Evolutionary conservation across 306 rosid species (phyloP).

Genomic region (Lablab purpureus): DNA sequence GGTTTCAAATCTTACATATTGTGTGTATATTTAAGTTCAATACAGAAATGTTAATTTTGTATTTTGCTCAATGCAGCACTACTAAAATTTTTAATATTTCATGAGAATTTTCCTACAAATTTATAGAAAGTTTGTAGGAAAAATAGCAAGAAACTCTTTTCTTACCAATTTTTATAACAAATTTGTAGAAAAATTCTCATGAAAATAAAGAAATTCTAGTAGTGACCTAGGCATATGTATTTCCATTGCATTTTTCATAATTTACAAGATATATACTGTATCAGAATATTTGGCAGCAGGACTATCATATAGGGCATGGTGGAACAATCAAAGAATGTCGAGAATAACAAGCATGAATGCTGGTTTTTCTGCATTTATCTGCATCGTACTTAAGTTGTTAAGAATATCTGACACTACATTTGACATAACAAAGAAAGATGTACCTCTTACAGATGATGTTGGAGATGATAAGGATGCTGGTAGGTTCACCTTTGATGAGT

Average conservation of each 20-base stretch:
- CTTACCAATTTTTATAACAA: too few species aligned
- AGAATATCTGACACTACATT: constrained; percentile 58
- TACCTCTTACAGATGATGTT: constrained; percentile 17
- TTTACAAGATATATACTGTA: constrained; percentile 38
- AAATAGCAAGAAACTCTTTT: too few species aligned
- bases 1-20: too few species aligned
- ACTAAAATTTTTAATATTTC: too few species aligned
- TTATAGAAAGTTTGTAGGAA: too few species aligned
- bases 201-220: too few species aligned
- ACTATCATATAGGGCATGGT: constrained; percentile 66
- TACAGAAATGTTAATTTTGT: neutral
- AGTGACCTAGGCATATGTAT: constrained; percentile 54
- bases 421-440: constrained; percentile 67
- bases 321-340: constrained; percentile 78
- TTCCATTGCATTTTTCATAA: constrained; percentile 38
- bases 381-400: constrained; percentile 49
- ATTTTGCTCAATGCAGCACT: constrained; percentile 31
- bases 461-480: constrained; percentile 37
- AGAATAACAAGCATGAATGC: constrained; percentile 53
- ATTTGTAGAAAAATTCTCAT: too few species aligned
- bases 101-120: too few species aligned
- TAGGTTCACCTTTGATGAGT: constrained; percentile 60
- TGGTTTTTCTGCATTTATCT: constrained; percentile 57
- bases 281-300: constrained; percentile 50
- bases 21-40: too few species aligned